These are phyloP conservation scores for Myrmaecium sp. DNA, from an alignment of 2,329 filamentous ascomycete genomes.

Conservation along the genomic window DNA sequence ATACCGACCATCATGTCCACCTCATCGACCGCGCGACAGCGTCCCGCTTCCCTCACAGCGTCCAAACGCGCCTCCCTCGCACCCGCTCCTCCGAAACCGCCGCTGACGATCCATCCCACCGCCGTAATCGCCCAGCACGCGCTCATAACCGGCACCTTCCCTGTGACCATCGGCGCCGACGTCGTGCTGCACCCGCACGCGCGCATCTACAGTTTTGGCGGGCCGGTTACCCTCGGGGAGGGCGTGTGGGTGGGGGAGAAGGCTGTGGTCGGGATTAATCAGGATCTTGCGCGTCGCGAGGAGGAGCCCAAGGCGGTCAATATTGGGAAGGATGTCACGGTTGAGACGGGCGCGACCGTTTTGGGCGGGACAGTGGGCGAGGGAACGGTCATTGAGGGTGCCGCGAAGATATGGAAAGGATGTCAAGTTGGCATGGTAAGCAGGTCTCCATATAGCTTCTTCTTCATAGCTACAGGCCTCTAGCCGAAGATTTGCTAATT, in stretches of 20 bases:
- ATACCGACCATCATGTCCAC: too few species aligned
- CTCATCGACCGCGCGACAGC: too few species aligned
- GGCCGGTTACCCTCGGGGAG: conserved; percentile 26
- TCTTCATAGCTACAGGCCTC: neutral
- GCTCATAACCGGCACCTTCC: conserved; percentile 49
- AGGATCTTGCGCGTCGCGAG: conserved; percentile 6
- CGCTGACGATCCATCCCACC: conserved; percentile 24
- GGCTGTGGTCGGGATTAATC: conserved; percentile 21
- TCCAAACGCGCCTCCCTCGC: conserved; percentile 17
- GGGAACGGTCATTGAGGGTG: conserved; percentile 16
- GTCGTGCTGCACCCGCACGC: conserved; percentile 76
- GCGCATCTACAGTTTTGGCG: conserved; percentile 25
- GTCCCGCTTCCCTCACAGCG: conserved; percentile 8
- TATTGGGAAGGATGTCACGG: conserved; percentile 24
- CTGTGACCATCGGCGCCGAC: conserved; percentile 61
- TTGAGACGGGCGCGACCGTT: conserved; percentile 27
- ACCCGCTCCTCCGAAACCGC: conserved; percentile 20
- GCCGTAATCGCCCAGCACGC: conserved; percentile 32
- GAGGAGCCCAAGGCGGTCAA: conserved; percentile 12
- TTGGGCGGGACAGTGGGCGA: conserved; percentile 21
- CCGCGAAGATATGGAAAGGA: conserved; percentile 16
- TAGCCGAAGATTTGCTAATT: neutral
- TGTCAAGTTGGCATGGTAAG: conserved; percentile 25
- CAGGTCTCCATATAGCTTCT: neutral
- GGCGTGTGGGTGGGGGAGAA: conserved; percentile 63